A percentile compares a stretch with the other conserved stretches of the same genome.
phyloP scores from a whole-genome alignment of 495 filamentous ascomycete genomes.

The Delitschia confertaspora region DNA sequence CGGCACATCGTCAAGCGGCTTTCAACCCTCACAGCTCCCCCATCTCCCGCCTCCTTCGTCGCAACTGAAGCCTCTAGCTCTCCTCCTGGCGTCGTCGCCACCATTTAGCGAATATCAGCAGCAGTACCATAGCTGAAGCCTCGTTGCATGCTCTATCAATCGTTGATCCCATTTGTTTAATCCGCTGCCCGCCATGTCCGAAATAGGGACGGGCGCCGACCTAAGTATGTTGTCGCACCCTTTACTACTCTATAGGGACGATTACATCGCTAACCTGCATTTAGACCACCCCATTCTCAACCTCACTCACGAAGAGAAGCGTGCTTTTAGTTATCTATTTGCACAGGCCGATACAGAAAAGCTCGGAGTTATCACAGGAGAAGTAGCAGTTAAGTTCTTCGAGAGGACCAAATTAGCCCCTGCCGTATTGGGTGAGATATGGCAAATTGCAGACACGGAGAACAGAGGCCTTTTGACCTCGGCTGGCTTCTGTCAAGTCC shows the following conservation, averaged over 20 bases:
- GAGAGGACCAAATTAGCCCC: conserved; percentile 86
- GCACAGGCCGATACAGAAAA: conserved; percentile 77
- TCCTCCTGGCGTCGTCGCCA: not conserved
- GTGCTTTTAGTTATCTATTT: conserved; percentile 85
- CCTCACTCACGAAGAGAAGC: conserved; percentile 85
- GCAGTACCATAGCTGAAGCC: conserved; percentile 23
- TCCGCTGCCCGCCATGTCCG: conserved; percentile 19
- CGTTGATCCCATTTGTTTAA: conserved; percentile 14
- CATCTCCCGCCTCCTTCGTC: not conserved
- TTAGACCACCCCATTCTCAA: conserved; percentile 59
- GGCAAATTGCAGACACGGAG: conserved; percentile 96
- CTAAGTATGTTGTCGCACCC: conserved; percentile 15
- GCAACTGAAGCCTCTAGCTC: conserved; percentile 4
- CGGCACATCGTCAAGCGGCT: not conserved
- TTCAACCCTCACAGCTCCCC: not conserved
- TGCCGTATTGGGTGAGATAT: conserved; percentile 89
- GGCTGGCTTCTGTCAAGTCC: conserved; percentile 79
- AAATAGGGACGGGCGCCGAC: conserved; percentile 16
- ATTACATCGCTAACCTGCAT: conserved; percentile 10
- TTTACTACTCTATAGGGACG: not conserved
- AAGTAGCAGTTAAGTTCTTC: conserved; percentile 95
- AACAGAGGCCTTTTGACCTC: conserved; percentile 90
- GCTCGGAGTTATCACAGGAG: conserved; percentile 90
- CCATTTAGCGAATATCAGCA: not conserved
- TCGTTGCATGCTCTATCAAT: conserved; percentile 25